A percentile compares a stretch with the other conserved stretches of the same genome.
These are phyloP conservation scores for Ambrosia artemisiifolia DNA, from an alignment of 129 eudicot genomes.

Conservation along the genomic window DNA sequence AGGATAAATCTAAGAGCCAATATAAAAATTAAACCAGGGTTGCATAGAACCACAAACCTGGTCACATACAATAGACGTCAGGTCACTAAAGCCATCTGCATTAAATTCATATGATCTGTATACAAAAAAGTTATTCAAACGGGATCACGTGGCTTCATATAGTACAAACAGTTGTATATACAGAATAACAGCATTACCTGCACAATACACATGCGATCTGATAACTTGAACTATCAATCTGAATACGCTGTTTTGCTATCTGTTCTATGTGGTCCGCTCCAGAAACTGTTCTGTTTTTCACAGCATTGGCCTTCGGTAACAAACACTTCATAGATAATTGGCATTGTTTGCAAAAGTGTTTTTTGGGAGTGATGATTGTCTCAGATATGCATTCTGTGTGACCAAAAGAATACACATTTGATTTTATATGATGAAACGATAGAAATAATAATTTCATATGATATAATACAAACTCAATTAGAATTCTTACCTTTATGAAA, in stretches of 20 bases:
- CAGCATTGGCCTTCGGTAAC: conserved; percentile 33
- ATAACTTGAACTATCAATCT: conserved; percentile 46
- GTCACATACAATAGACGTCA: conserved; percentile 75
- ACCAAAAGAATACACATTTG: conserved; percentile 5
- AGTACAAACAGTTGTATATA: neutral
- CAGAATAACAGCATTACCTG: conserved; percentile 49
- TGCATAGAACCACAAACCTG: conserved; percentile 43
- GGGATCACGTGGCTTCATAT: neutral
- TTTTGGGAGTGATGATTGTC: conserved; percentile 42
- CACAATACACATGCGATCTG: conserved; percentile 63
- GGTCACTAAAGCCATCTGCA: conserved; percentile 62
- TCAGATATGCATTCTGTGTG: conserved; percentile 57
- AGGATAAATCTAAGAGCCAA: neutral
- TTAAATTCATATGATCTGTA: conserved; percentile 62
- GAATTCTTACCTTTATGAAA: conserved; percentile 62
- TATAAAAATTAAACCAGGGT: neutral
- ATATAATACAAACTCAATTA: neutral
- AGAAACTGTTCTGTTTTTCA: neutral
- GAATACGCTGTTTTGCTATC: conserved; percentile 58
- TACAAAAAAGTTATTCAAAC: conserved; percentile 11
- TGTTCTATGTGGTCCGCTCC: conserved; percentile 31
- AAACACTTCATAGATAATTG: conserved; percentile 41
- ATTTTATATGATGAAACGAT: neutral
- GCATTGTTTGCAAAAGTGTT: conserved; percentile 74
- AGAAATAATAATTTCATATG: neutral